Evolutionary conservation across 176 grass and related monocot genomes (phyloP), one percentile per base, ranked within the genome.

Genomic region (Oryza nivara): DNA sequence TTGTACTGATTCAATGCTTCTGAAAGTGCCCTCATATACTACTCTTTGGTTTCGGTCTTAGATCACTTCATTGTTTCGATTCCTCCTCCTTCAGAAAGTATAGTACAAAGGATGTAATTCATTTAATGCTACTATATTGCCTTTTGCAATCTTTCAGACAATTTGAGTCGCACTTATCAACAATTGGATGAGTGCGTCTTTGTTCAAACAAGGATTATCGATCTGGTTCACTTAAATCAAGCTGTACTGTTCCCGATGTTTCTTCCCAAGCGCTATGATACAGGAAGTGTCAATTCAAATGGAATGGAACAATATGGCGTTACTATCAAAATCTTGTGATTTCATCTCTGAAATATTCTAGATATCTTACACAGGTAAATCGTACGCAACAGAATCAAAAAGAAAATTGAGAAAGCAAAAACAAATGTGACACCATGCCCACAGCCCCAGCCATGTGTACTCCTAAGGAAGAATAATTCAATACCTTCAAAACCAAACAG

Each of bases 1-100:
- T 86, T 72, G 1, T 17, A 26, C 73, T 73, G 49, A 82, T 82
- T 77, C 23, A n/a, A 26, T 17, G 65, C 72, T 76, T 65, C 30
- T 40, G 49, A 81, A 47, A 28, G 35, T 78, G 58, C 20, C 81
- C 11, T 3, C 47, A 4, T 65, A 9, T 30, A 44, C n/a, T 81
- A 85, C 35, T 36, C 35, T 82, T 86, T 76, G 19, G 22, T 36
- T 83, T 72, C 16, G 32, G 52, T 13, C 17, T 47, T 60, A 54
- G 65, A 52, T 52, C 48, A 74, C 9, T 17, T 70, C 17, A 13
- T 82, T 70, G 56, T 69, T 76, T 76, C 13, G 5, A 61, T 2
- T 56, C 17, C 60, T 68, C 48, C 36, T 38, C 17, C 19, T 30
- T 82, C 19, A 76, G 61, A 75, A 75, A 65, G 15, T 26, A 6